These are phyloP conservation scores for Pythium brassicae DNA, from an alignment of 352 stramenopile species.

Conservation along the genomic window DNA sequence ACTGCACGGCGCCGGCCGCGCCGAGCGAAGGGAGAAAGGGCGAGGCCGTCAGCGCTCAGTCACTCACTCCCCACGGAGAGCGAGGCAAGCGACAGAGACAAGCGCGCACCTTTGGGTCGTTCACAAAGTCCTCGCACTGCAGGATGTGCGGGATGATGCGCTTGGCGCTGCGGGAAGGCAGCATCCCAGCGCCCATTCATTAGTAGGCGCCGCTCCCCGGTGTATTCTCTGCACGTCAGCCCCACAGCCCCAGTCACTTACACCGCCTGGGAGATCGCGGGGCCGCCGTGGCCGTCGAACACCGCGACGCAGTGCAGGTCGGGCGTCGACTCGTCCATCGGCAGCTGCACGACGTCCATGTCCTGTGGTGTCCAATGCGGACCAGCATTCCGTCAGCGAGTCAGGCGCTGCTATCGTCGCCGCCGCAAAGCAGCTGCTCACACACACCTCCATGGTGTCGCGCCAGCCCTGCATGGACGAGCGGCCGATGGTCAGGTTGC, in stretches of 20 bases:
- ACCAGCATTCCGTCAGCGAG: background rate
- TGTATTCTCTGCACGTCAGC: background rate
- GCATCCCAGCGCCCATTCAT: background rate
- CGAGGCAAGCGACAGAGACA: background rate
- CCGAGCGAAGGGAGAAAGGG: background rate
- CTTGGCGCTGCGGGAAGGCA: slow-evolving; percentile 38
- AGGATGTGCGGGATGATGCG: slow-evolving; percentile 60
- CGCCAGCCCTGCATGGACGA: slow-evolving; percentile 83
- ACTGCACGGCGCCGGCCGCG: slow-evolving; percentile 18
- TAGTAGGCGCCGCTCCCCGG: background rate
- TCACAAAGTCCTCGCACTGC: slow-evolving; percentile 71
- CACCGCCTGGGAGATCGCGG: slow-evolving; percentile 62
- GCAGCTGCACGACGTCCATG: slow-evolving; percentile 66
- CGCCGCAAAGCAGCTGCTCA: background rate
- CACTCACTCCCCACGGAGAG: too few relatives aligned
- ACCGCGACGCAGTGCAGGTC: slow-evolving; percentile 70
- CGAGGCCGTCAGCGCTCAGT: too few relatives aligned
- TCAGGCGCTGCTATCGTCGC: background rate
- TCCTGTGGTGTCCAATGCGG: slow-evolving; percentile 28
- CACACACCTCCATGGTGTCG: slow-evolving; percentile 75
- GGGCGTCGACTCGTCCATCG: slow-evolving; percentile 48
- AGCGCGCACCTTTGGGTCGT: slow-evolving; percentile 39
- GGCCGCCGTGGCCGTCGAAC: slow-evolving; percentile 81
- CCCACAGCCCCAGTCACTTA: slow-evolving; percentile 19
- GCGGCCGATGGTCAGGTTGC: slow-evolving; percentile 59